Percentiles rank a stretch among this genome's conserved stretches.
phyloP scores from a whole-genome alignment of 2,329 filamentous ascomycete genomes.

The Ceratocystis ficicola region DNA sequence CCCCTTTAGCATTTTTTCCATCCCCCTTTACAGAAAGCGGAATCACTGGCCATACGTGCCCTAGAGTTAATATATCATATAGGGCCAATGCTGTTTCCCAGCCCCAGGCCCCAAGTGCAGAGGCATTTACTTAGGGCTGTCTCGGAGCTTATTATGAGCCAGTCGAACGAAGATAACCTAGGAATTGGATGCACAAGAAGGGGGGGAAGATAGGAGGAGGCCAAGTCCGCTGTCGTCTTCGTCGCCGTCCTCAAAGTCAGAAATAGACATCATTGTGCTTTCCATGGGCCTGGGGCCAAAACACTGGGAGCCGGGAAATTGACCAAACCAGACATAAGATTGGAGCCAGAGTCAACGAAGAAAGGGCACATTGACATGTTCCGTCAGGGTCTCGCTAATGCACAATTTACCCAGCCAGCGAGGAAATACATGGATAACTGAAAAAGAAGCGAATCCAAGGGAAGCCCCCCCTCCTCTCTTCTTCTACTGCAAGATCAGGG shows the following conservation, averaged over 20 bases:
- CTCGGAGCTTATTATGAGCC: neutral
- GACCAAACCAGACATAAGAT: neutral
- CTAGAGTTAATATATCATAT: neutral
- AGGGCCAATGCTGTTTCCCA: neutral
- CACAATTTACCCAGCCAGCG: neutral
- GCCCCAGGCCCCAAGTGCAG: neutral
- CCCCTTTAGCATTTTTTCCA: neutral
- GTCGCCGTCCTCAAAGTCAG: neutral
- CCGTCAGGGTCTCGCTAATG: neutral
- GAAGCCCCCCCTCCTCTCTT: neutral
- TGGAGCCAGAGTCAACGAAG: neutral
- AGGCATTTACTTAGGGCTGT: neutral
- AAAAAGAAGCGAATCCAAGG: neutral
- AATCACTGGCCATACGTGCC: neutral
- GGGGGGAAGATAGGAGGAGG: neutral
- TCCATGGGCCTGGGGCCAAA: neutral
- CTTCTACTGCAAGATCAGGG: neutral
- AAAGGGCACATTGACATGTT: neutral
- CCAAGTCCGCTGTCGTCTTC: too few relatives aligned
- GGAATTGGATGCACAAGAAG: neutral
- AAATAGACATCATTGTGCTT: neutral
- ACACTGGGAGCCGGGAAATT: neutral
- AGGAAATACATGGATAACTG: neutral
- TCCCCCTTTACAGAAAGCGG: neutral
- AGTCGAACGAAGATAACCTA: neutral